Evolutionary conservation across 2,329 filamentous ascomycete species (phyloP).

Genomic region (Cercospora sp.): DNA sequence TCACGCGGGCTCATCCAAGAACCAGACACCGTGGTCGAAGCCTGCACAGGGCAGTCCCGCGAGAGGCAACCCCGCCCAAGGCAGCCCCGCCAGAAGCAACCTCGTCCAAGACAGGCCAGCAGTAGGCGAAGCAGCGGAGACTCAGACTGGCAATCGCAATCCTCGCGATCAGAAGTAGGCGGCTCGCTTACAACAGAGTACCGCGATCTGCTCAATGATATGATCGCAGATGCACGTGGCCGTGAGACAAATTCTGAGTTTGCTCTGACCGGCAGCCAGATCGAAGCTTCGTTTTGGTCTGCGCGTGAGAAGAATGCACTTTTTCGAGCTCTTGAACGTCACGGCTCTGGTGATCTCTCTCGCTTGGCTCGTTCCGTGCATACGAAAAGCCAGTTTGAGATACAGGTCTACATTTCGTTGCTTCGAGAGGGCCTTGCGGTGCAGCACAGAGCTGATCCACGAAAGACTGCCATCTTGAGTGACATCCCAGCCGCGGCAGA

Average conservation of each 20-base stretch:
- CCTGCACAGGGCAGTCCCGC: constrained; percentile 8
- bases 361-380: constrained; percentile 64
- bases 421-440: constrained; percentile 54
- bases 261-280: constrained; percentile 51
- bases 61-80: constrained; percentile 7
- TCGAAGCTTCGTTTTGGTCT: constrained; percentile 72
- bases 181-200: constrained; percentile 40
- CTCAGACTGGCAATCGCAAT: constrained; percentile 14
- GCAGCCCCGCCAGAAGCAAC: constrained; percentile 13
- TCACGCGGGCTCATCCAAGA: constrained; percentile 19
- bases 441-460: constrained; percentile 43
- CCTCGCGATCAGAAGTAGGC: constrained; percentile 16
- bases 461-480: constrained; percentile 45
- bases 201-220: constrained; percentile 55
- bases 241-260: background rate
- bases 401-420: constrained; percentile 67
- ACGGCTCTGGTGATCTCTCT: constrained; percentile 63
- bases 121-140: constrained; percentile 13
- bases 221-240: constrained; percentile 52
- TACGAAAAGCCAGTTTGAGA: constrained; percentile 74
- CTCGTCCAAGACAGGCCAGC: constrained; percentile 16
- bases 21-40: constrained; percentile 16
- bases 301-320: constrained; percentile 68
- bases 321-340: constrained; percentile 64
- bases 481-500: constrained; percentile 74